Evolutionary conservation across 345 rosid genomes (phyloP), one percentile per base, ranked within the genome.

Genomic region (Clausena lansium): DNA sequence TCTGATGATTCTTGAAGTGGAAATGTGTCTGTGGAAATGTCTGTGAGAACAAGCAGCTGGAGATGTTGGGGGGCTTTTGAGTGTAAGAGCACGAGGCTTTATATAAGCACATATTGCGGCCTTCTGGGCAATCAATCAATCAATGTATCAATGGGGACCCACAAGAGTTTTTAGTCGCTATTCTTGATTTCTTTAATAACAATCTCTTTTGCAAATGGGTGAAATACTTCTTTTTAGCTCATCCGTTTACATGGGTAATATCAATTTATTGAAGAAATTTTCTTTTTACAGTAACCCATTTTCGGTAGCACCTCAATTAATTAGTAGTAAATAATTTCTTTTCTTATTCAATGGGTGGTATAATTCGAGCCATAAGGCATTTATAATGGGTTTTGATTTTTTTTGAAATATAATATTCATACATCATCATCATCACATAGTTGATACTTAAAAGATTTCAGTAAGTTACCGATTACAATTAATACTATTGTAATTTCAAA

Each of bases 71-170:
- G 47, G 39, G 50, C n/a, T 9, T 32, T 64, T 10, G 70, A 62
- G 71, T 50, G 71, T 4, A 32, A 30, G 62, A 47, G 63, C 45
- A 35, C 54, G 19, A 10, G 73, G 67, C 76, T 28, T 74, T 86
- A 82, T 81, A 84, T 82, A 88, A 30, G 73, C 64, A 17, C 27
- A 38, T 35, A 72, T 85, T 88, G 82, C 84, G 84, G 88, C 86
- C 77, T 82, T 82, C 74, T 55, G 17, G 3, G 27, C 76, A 10
- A 72, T 69, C 77, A 39, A 72, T 69, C 77, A 39, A 68, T 79
- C 62, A 9, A 63, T 32, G 5, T 32, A 5, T 2, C 24, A 69
- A 67, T 3, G 9, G 19, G 86, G 74, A 39, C 82, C 89, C 85
- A 66, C 82, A 27, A 8, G 24, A 9, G 65, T 55, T 9, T 75